A percentile compares a stretch with the other conserved stretches of the same genome.
phyloP scores from a whole-genome alignment of 768 basidiomycete species.

The Termitomyces sp. region DNA sequence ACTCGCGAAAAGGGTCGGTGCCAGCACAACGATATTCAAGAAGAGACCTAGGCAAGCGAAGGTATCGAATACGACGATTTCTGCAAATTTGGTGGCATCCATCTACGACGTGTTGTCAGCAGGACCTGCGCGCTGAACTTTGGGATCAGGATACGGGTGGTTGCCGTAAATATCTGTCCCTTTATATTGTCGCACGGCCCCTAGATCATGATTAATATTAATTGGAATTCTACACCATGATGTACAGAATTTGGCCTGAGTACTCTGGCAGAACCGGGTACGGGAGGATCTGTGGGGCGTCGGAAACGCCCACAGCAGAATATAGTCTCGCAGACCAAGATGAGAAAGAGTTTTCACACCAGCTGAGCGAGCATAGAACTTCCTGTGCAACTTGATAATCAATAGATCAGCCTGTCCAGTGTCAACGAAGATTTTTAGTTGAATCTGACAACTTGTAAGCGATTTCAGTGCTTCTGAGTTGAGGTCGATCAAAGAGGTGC shows the following conservation, averaged over 20 bases:
- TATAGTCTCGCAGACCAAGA: too few relatives aligned
- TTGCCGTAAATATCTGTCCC: neutral
- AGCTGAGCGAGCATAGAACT: neutral
- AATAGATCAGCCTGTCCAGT: neutral
- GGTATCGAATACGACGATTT: neutral
- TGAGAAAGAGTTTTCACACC: neutral
- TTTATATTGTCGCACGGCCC: neutral
- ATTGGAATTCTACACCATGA: neutral
- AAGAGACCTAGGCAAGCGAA: neutral
- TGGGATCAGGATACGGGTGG: neutral
- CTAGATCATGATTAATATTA: neutral
- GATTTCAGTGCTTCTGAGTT: neutral
- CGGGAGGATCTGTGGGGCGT: too few relatives aligned
- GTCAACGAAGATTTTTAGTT: neutral
- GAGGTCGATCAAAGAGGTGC: neutral
- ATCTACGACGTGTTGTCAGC: neutral
- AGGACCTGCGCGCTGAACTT: neutral
- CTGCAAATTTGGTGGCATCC: neutral
- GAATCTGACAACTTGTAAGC: neutral
- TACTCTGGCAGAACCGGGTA: too few relatives aligned
- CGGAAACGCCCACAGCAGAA: too few relatives aligned
- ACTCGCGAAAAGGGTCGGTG: neutral
- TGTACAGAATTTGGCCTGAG: neutral
- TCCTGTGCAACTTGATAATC: neutral
- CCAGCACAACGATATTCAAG: constrained; percentile 1